Base-by-base conservation (phyloP, 2,329 filamentous ascomycete genomes). In the Pestalotiopsis sp. region DNA sequence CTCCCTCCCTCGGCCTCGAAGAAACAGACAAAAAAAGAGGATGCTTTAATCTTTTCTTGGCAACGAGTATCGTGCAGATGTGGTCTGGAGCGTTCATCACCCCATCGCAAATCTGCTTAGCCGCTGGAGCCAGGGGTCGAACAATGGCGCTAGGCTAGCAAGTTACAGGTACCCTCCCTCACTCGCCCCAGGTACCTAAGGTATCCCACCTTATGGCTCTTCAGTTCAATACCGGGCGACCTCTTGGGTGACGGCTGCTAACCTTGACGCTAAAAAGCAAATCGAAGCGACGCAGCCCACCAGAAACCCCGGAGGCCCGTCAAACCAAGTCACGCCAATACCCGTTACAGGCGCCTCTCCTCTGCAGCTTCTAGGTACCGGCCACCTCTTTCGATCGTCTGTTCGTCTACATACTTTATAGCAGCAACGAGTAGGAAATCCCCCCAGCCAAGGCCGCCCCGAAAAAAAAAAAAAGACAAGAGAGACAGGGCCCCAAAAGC, bases 11-110 rank as follows among this genome's bases (percentile, higher is more conserved):
- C 59, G 59, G 59, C 59, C 31, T 38, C n/a, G 59, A 27, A 13
- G 17, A n/a, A n/a, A 52, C 17, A 52, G n/a, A 52, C 45, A 52
- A 6, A n/a, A n/a, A 52, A 52, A 52, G 20, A 52, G 45, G 45
- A 31, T 31, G 27, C 25, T 62, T 62, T 11, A n/a, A 13, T 38
- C 12, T 23, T 27, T 27, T 27, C 59, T 62, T 62, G 59, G 59
- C 59, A 62, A 20, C n/a, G 14, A 39, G 36, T 7, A 36, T 59
- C 57, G 45, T 52, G 45, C 45, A 52, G 14, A 52, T 23, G 45
- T 59, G 57, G 59, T 62, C 59, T 62, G 59, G 59, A 62, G 59
- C 59, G 59, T 62, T 39, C 59, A 59, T 52, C 45, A 59, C 23
- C 57, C 59, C 59, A 62, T 62, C 59, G 31, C 45, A 39, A 62